Base-by-base conservation (phyloP, 208 protist genomes). In the Trypanosoma theileri region DNA sequence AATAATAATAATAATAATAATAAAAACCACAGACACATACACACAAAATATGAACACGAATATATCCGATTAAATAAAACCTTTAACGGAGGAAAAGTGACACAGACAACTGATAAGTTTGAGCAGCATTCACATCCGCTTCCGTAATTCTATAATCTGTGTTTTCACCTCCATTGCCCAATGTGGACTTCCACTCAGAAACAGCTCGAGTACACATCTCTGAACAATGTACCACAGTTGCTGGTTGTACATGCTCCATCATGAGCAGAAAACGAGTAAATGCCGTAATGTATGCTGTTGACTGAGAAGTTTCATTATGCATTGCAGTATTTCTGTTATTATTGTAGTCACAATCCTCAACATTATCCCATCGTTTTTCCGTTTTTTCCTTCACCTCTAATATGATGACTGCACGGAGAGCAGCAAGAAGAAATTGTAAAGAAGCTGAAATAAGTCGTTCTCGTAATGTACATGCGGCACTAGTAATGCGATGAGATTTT, bases 181-280 rank as follows among this genome's bases (percentile, higher is more conserved):
- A 12, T 19, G 45, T 41, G 3, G 59, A 41, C 13, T 13, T 28
- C 9, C n/a, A 69, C 22, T 61, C 28, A 52, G 45, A 45, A 35
- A 65, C 26, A 40, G 19, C 16, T 17, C 24, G 40, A 55, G 42
- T 55, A 44, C 55, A 66, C 16, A 66, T 45, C 54, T 69, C 26
- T 16, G 40, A 22, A n/a, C 16, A 55, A 4, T 63, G 19, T 22
- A 52, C 65, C 9, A 69, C 52, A 46, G 16, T 57, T 50, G 54
- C 48, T 59, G 64, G 26, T 59, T 75, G 73, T 13, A 85, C 59
- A 59, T 69, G 54, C 17, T 81, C 69, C 66, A 77, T 66, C 72
- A 81, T 77, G 51, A 80, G 66, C 17, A 85, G 59, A 54, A 81
- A 85, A 11, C 75, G 71, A 11, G 69, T 75, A 46, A 81, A 85